These are phyloP conservation scores for Agarophyton chilense DNA, from an alignment of 23 red algal genomes.

Conservation along the genomic window DNA sequence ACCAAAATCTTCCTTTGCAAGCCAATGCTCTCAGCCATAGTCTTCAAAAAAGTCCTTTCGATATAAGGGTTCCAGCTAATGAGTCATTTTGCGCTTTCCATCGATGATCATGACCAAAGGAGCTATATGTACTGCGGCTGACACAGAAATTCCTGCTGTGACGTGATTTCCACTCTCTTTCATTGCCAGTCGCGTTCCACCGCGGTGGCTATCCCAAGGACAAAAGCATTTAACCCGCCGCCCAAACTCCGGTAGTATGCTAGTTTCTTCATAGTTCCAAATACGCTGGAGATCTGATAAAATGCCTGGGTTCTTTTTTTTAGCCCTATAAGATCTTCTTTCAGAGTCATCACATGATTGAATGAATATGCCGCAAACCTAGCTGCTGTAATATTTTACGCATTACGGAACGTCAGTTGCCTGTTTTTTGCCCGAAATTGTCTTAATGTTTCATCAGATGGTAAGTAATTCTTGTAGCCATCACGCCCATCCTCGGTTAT, in stretches of 20 bases:
- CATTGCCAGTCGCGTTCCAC: not conserved
- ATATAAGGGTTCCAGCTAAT: not conserved
- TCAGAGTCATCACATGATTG: not conserved
- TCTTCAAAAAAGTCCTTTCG: not conserved
- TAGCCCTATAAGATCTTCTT: not conserved
- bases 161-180: conserved; percentile 25
- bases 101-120: not conserved
- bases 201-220: not conserved
- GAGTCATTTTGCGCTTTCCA: not conserved
- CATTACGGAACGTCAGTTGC: not conserved
- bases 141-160: conserved; percentile 9
- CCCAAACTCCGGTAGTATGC: not conserved
- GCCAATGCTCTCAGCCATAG: not conserved
- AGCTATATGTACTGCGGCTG: not conserved
- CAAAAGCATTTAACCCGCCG: not conserved
- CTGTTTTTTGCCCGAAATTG: not conserved
- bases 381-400: not conserved
- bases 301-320: not conserved
- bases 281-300: not conserved
- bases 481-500: not conserved
- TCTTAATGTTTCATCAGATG: not conserved
- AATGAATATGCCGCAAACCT: not conserved
- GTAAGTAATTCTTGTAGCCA: not conserved
- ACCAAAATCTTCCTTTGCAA: not conserved
- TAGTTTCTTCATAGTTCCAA: conserved; percentile 20